A percentile compares a stretch with the other conserved stretches of the same genome.
Evolutionary conservation across 257 asterid species (phyloP).

Genomic region (Solanum sitiens): DNA sequence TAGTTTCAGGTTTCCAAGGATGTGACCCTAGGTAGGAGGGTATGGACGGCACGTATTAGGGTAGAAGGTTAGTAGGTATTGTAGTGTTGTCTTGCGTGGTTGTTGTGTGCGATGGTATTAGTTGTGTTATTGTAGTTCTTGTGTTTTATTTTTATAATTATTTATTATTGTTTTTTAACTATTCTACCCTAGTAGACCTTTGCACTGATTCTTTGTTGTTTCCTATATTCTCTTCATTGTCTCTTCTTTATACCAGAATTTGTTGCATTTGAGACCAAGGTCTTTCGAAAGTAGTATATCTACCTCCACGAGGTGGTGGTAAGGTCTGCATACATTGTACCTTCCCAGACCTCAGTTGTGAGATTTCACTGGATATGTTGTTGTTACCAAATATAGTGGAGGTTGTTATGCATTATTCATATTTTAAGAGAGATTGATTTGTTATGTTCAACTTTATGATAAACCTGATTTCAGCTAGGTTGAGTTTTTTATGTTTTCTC

Average conservation of each 20-base stretch:
- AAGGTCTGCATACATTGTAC: not conserved
- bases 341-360: not conserved
- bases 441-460: not conserved
- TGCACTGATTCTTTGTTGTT: not conserved
- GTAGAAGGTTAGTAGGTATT: not conserved
- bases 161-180: not conserved
- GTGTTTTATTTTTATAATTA: too few species aligned
- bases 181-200: not conserved
- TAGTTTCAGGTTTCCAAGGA: not conserved
- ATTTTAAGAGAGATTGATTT: not conserved
- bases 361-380: not conserved
- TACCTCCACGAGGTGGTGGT: not conserved
- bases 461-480: constrained; percentile 38
- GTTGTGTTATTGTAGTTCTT: not conserved
- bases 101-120: not conserved
- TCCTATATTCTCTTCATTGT: not conserved
- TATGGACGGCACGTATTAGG: not conserved
- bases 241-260: not conserved
- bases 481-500: constrained; percentile 46
- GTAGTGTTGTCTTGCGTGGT: not conserved
- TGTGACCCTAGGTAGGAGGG: not conserved
- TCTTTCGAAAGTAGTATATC: not conserved
- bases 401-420: not conserved
- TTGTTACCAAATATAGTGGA: not conserved
- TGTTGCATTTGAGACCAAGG: not conserved